These are phyloP conservation scores for Nigrospora osmanthi DNA, from an alignment of 2,329 filamentous ascomycete genomes.

Conservation along the genomic window DNA sequence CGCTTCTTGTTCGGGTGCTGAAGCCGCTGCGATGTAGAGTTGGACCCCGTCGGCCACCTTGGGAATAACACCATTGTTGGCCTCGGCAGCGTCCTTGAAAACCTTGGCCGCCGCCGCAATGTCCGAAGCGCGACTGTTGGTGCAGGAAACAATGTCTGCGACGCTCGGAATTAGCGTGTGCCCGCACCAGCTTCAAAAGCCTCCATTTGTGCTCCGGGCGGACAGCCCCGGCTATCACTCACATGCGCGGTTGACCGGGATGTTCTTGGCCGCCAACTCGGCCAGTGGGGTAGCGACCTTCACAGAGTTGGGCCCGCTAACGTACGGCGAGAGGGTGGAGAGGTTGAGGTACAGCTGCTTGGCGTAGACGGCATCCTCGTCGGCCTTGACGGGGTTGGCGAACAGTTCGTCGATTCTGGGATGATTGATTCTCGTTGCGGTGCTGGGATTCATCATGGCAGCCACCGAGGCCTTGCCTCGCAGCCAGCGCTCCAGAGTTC, in stretches of 20 bases:
- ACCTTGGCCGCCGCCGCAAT: conserved; percentile 75
- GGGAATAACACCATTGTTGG: conserved; percentile 45
- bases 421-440: conserved; percentile 61
- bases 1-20: conserved; percentile 63
- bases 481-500: conserved; percentile 63
- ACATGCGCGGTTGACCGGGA: conserved; percentile 77
- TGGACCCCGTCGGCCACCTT: conserved; percentile 71
- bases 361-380: conserved; percentile 71
- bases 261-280: conserved; percentile 65
- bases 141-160: conserved; percentile 65
- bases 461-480: conserved; percentile 66
- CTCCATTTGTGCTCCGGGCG: too few species aligned
- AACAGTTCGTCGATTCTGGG: conserved; percentile 65
- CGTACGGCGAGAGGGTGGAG: conserved; percentile 73
- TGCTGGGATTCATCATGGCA: conserved; percentile 48
- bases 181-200: too few species aligned
- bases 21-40: conserved; percentile 87
- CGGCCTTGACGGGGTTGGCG: conserved; percentile 57
- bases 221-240: conserved; percentile 6
- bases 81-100: conserved; percentile 67
- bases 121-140: conserved; percentile 77
- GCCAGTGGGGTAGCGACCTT: conserved; percentile 75
- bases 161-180: too few species aligned
- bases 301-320: conserved; percentile 84
- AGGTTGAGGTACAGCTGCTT: conserved; percentile 79